These are phyloP conservation scores for Penicillium diatomitis DNA, from an alignment of 495 filamentous ascomycete genomes.

Conservation along the genomic window DNA sequence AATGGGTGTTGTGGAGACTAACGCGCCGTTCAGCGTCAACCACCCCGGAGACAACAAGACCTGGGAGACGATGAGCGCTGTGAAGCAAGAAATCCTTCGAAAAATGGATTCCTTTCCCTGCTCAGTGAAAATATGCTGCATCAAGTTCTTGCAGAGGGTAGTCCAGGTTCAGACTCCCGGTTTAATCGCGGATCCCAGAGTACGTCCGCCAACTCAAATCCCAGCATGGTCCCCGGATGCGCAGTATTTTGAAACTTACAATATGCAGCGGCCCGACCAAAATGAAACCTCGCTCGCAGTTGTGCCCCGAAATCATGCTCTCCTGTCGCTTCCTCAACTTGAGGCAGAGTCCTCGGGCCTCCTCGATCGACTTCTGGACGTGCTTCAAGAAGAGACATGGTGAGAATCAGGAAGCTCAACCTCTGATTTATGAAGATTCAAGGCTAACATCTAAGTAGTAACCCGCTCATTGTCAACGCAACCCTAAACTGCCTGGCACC, in stretches of 20 bases:
- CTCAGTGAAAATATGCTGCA: constrained; percentile 80
- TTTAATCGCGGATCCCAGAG: constrained; percentile 72
- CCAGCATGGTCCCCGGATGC: constrained; percentile 16
- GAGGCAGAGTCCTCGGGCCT: constrained; percentile 88
- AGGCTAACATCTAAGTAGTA: constrained; percentile 40
- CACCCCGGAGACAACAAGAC: constrained; percentile 66
- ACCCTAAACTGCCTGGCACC: constrained; percentile 80
- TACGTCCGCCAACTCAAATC: constrained; percentile 32
- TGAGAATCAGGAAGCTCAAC: constrained; percentile 26
- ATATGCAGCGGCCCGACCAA: constrained; percentile 59
- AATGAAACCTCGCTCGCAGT: constrained; percentile 81
- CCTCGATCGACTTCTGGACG: constrained; percentile 77
- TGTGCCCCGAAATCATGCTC: constrained; percentile 71
- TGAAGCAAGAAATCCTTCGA: constrained; percentile 79
- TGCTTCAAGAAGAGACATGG: constrained; percentile 79
- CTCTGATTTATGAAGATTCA: constrained; percentile 1
- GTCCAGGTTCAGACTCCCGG: constrained; percentile 87
- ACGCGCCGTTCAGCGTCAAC: constrained; percentile 54
- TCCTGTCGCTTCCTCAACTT: constrained; percentile 66
- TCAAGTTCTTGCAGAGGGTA: constrained; percentile 92
- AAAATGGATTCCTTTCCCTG: constrained; percentile 77
- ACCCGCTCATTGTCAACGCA: constrained; percentile 82
- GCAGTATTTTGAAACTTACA: not conserved
- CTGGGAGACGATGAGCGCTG: constrained; percentile 81
- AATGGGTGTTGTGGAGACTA: constrained; percentile 14